Evolutionary conservation across 2,329 filamentous ascomycete genomes (phyloP), one percentile per base, ranked within the genome.

Genomic region (Monilinia laxa): DNA sequence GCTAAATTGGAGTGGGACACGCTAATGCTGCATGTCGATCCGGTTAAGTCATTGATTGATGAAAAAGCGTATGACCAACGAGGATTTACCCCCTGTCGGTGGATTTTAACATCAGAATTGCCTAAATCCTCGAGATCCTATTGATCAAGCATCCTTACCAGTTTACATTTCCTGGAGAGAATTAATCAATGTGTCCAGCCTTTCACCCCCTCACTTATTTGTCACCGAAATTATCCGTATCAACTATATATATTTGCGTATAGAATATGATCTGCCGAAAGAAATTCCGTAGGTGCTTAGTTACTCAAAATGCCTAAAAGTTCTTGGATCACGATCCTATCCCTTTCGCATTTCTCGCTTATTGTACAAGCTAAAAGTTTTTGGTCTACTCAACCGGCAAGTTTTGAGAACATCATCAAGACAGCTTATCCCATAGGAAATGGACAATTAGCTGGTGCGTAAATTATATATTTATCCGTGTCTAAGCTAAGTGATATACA

Each of bases 391-490:
- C 62, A 51, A 4, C 69, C 70, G 16, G 70, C 71, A 16, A 9
- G 31, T 35, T 68, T 52, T 25, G 51, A 45, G 2, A 65, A 76
- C 45, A 58, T 77, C 10, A 72, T 80, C n/a, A 77, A 75, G 69
- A 73, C 77, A 3, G 76, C 75, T 1, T 83, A 82, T 70, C 79
- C 80, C 0, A 69, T 83, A n/a, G 82, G 82, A 16, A 84, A 84
- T 74, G 82, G 81, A 1, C 79, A 77, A 56, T 73, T 83, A 23
- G 81, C 78, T 68, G 78, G 80, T 80, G 68, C 3, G 57, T 31
- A 28, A 55, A 6, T 20, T 25, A 12, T 9, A 23, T 3, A 3
- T 16, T 7, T 2, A 28, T 25, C 7, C n/a, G 1, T 38, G 7
- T 2, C 10, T 18, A 31, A 23, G 23, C 56, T 66, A 51, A 62